phyloP scores from a whole-genome alignment of 2,329 filamentous ascomycete genomes.

The Pseudogymnoascus sp. region DNA sequence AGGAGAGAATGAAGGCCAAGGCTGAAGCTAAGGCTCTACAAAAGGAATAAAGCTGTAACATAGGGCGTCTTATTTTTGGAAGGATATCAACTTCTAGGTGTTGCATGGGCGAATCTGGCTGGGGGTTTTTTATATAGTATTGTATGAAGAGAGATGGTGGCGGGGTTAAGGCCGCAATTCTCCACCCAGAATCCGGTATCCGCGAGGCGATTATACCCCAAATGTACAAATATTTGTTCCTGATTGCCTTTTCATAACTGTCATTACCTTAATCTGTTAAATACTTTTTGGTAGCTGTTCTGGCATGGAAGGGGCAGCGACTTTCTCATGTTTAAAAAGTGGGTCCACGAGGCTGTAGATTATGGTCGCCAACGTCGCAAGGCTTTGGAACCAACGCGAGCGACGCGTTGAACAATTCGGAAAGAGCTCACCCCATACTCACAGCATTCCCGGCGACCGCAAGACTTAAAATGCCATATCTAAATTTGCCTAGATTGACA shows the following conservation, averaged over 20 bases:
- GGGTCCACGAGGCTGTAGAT: background rate
- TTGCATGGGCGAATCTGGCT: background rate
- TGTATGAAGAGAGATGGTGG: background rate
- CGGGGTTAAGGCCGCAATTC: background rate
- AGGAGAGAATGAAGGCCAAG: conserved; percentile 20
- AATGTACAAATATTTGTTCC: background rate
- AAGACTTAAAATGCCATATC: conserved; percentile 1
- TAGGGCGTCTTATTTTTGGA: background rate
- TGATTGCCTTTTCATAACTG: background rate
- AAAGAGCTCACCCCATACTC: background rate
- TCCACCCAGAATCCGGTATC: background rate
- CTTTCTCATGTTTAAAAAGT: conserved; percentile 1
- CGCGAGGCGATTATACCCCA: background rate
- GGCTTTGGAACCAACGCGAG: conserved; percentile 1
- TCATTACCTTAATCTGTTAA: background rate
- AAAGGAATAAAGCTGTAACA: background rate
- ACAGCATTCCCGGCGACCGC: background rate
- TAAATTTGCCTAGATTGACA: background rate
- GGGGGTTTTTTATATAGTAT: background rate
- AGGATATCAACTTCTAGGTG: background rate
- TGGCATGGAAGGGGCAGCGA: background rate
- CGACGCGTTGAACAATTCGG: conserved; percentile 6
- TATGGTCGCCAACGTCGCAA: background rate
- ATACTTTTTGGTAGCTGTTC: background rate
- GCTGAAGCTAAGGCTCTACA: background rate